Evolutionary conservation across 495 filamentous ascomycete species (phyloP), one percentile per base, ranked within the genome.

Genomic region (Lentithecium fluviatile): DNA sequence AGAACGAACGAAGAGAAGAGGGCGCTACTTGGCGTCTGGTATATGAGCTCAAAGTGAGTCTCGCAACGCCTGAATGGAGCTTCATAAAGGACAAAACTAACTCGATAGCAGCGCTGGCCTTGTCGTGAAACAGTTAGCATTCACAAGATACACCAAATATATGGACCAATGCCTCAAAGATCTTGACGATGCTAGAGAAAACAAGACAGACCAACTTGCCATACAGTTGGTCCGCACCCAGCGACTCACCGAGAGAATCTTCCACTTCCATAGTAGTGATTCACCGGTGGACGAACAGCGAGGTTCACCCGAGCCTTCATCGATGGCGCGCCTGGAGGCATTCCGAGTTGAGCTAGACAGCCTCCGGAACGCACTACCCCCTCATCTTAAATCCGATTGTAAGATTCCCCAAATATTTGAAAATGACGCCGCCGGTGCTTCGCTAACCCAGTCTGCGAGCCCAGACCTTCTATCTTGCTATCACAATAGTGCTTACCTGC

Each of bases 1-100:
- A 53, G 50, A 53, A 53, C 50, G 50, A 53, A 53, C 50, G 50
- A 53, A 53, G 50, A 53, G 50, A 53, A 53, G 50, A 53, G 50
- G 50, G 50, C 50, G 36, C 50, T 53, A 53, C 50, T 53, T 53
- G 50, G 50, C 50, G 50, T 53, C 50, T 53, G 50, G 50, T 53
- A 53, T 53, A 53, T 53, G 50, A 53, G 50, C 50, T 53, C 50
- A 53, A 53, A 53, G 50, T 53, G 50, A 53, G 50, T 42, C 50
- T 38, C 50, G 34, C 50, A 42, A 53, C 32, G 50, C 50, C 50
- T 53, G 50, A 53, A 53, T 53, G 50, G 50, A 53, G 50, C 50
- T 53, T 53, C 50, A 53, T 42, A 53, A 53, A 53, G 50, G 29
- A 53, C 50, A 53, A 53, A 53, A 53, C 50, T 53, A 40, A 53